Evolutionary conservation across 2,329 filamentous ascomycete species (phyloP).

Genomic region (Akanthomyces dipterigenus): DNA sequence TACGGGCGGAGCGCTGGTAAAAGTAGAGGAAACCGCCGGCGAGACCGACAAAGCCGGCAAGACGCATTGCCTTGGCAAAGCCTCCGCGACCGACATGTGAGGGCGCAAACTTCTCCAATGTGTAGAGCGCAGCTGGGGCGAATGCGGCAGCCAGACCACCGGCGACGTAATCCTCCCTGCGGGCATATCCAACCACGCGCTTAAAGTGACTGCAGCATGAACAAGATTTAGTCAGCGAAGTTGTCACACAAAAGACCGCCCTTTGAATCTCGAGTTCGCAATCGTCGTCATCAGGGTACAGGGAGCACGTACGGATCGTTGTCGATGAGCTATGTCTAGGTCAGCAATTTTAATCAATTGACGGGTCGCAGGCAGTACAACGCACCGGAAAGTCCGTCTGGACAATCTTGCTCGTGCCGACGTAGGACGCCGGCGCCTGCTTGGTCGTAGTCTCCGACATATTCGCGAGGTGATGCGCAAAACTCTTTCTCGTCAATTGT

Average conservation of each 20-base stretch:
- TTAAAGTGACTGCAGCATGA: slow-evolving; percentile 66
- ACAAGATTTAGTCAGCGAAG: slow-evolving; percentile 17
- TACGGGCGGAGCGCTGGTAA: slow-evolving; percentile 79
- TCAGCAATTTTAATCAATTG: slow-evolving; percentile 21
- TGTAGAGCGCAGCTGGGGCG: slow-evolving; percentile 65
- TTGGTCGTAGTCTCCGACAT: slow-evolving; percentile 35
- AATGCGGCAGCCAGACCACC: slow-evolving; percentile 63
- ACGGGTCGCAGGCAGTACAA: slow-evolving; percentile 20
- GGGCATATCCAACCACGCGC: slow-evolving; percentile 81
- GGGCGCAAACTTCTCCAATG: slow-evolving; percentile 79
- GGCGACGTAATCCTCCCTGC: slow-evolving; percentile 72
- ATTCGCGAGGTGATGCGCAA: slow-evolving; percentile 23
- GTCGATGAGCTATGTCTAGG: slow-evolving; percentile 76
- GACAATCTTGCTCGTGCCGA: slow-evolving; percentile 60
- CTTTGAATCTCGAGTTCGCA: not conserved
- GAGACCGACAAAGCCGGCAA: slow-evolving; percentile 65
- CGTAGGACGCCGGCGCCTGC: slow-evolving; percentile 28
- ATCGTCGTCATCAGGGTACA: slow-evolving; percentile 9
- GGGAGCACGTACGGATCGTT: slow-evolving; percentile 74
- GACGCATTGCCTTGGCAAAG: slow-evolving; percentile 75
- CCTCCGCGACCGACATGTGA: slow-evolving; percentile 78
- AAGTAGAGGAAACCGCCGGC: slow-evolving; percentile 76
- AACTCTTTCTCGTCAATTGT: slow-evolving; percentile 19
- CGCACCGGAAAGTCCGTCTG: slow-evolving; percentile 82
- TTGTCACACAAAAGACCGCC: not conserved